phyloP scores from a whole-genome alignment of 148 eudicot species.

The Chenopodium formosanum region DNA sequence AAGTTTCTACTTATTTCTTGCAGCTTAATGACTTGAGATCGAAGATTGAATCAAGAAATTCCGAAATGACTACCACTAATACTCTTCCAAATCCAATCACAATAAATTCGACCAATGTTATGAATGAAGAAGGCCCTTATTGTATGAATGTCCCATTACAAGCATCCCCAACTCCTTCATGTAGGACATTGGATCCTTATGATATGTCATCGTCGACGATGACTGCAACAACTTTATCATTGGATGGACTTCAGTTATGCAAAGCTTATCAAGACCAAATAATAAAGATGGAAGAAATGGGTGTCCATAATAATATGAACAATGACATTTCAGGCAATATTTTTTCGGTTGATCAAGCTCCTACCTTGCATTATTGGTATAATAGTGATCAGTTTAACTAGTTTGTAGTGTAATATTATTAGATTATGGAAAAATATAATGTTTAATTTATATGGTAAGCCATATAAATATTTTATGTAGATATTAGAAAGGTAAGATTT shows the following conservation, averaged over 20 bases:
- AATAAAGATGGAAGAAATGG: slow-evolving; percentile 69
- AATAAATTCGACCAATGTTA: background rate
- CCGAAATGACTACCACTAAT: slow-evolving; percentile 26
- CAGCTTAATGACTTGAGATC: slow-evolving; percentile 72
- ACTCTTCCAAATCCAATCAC: slow-evolving; percentile 20
- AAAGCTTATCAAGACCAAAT: slow-evolving; percentile 52
- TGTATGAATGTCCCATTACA: slow-evolving; percentile 10
- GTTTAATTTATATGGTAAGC: background rate
- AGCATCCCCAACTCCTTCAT: slow-evolving; percentile 10
- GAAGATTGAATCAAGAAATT: slow-evolving; percentile 42
- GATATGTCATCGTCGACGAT: slow-evolving; percentile 7
- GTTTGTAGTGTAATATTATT: background rate
- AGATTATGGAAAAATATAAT: background rate
- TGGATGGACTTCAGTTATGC: slow-evolving; percentile 27
- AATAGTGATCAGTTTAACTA: slow-evolving; percentile 25
- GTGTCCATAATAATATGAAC: slow-evolving; percentile 55
- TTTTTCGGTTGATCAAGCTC: slow-evolving; percentile 70
- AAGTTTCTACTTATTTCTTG: background rate
- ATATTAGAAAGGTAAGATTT: no score
- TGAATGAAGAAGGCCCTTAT: background rate
- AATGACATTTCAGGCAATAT: slow-evolving; percentile 64
- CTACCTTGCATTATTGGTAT: slow-evolving; percentile 62
- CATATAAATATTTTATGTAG: no score
- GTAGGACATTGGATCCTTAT: slow-evolving; percentile 24
- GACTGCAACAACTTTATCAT: background rate